Evolutionary conservation across 2,329 filamentous ascomycete genomes (phyloP), one percentile per base, ranked within the genome.

Genomic region (Myriangium duriaei): DNA sequence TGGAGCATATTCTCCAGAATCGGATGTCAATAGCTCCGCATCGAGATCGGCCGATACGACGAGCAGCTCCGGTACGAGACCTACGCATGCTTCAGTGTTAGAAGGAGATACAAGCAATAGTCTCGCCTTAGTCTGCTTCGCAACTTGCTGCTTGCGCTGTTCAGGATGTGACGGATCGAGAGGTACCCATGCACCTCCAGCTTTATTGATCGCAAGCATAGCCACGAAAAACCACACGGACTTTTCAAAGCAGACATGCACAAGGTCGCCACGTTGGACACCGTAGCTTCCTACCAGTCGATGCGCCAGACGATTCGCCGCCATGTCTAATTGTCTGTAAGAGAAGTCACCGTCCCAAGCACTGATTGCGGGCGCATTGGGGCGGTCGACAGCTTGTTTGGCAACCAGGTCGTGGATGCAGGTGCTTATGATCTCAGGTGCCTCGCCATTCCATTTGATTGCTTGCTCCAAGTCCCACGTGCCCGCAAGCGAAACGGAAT

Each of bases 231-330:
- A 49, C 51, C 52, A 56, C 5, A 45, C 48, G 0, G 52, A 57
- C 38, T 60, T 59, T 17, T 59, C 57, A 32, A 60, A 58, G 40
- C 53, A 56, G 4, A 60, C 39, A 1, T 56, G 55, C 2, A 60
- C 48, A 28, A 53, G 51, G 11, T 30, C 13, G 6, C 18, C 14
- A 9, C 10, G 10, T 5, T 10, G 7, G 9, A 37, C 15, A 2
- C 34, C 33, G 4, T n/a, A 4, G 21, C 7, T 26, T 7, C 21
- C n/a, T 7, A 26, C 21, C n/a, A 16, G 10, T 11, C 10, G 28
- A 11, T 41, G 28, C 4, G 39, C 39, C 15, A 41, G n/a, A 11
- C 26, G 26, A 14, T 32, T 31, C 9, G 39, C 28, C 11, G 28
- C n/a, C 9, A 15, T 11, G n/a, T 21, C 11, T 14, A 41, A 30